Conservation (phyloP, 2,329 filamentous ascomycete species). For the Clonostachys rhizophaga region DNA sequence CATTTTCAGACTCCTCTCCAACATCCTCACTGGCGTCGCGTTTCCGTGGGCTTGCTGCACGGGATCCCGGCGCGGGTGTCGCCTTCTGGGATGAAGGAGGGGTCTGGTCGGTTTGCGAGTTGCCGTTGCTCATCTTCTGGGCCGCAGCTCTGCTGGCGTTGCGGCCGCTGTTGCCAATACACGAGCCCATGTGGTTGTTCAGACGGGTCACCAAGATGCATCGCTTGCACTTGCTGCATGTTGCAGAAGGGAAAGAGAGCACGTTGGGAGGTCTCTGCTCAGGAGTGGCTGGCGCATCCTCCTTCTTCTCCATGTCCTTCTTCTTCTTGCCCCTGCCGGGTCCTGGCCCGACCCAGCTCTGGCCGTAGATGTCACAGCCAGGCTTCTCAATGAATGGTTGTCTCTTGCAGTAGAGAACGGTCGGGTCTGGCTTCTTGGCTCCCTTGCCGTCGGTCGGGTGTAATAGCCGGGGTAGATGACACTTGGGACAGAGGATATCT, state of each 20-base stretch:
- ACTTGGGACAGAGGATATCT: slow-evolving; percentile 70
- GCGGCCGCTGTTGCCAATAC: slow-evolving; percentile 61
- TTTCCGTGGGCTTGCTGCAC: slow-evolving; percentile 51
- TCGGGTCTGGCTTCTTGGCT: slow-evolving; percentile 59
- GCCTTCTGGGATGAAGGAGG: slow-evolving; percentile 60
- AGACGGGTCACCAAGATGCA: slow-evolving; percentile 61
- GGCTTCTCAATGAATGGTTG: slow-evolving; percentile 73
- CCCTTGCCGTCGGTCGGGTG: slow-evolving; percentile 69
- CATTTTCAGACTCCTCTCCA: slow-evolving; percentile 42
- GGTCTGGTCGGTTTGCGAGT: slow-evolving; percentile 50
- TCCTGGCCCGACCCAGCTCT: slow-evolving; percentile 70
- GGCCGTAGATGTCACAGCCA: slow-evolving; percentile 77
- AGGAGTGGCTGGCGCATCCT: slow-evolving; percentile 40
- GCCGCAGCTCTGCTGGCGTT: slow-evolving; percentile 59
- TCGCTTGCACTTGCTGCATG: slow-evolving; percentile 63
- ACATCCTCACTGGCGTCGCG: slow-evolving; percentile 53
- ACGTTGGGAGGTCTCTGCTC: slow-evolving; percentile 57
- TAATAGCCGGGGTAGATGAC: slow-evolving; percentile 68
- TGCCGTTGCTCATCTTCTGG: slow-evolving; percentile 55
- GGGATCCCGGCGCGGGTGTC: slow-evolving; percentile 51
- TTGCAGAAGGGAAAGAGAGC: slow-evolving; percentile 60
- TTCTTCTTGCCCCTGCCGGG: slow-evolving; percentile 73
- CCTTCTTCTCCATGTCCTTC: slow-evolving; percentile 67
- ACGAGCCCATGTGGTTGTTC: slow-evolving; percentile 66
- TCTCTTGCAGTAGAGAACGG: slow-evolving; percentile 72